Evolutionary conservation across 805 yeast species (phyloP).

Genomic region (Saccharomyces mikatae): DNA sequence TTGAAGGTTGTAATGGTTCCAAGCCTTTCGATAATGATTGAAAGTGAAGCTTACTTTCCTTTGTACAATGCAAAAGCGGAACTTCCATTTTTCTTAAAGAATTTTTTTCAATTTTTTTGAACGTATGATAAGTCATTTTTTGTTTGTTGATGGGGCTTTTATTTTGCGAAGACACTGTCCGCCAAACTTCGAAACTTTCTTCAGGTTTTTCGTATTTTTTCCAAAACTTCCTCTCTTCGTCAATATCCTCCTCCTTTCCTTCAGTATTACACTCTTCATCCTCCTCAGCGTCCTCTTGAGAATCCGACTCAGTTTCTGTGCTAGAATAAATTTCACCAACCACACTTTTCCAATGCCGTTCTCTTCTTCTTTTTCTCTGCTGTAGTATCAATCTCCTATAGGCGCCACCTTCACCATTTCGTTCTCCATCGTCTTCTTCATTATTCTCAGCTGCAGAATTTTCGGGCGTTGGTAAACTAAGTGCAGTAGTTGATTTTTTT

Average conservation of each 20-base stretch:
- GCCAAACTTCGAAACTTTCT: constrained; percentile 27
- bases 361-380: constrained; percentile 7
- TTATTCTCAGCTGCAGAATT: constrained; percentile 19
- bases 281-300: constrained; percentile 7
- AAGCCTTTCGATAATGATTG: constrained; percentile 16
- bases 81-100: constrained; percentile 11
- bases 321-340: constrained; percentile 13
- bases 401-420: background rate
- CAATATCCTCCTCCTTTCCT: constrained; percentile 1
- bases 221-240: constrained; percentile 21
- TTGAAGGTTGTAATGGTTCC: constrained; percentile 8
- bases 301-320: background rate
- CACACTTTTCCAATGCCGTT: constrained; percentile 16
- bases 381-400: constrained; percentile 1
- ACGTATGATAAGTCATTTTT: constrained; percentile 14
- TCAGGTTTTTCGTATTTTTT: constrained; percentile 27
- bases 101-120: constrained; percentile 12
- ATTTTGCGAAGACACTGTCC: constrained; percentile 3
- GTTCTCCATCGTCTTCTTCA: constrained; percentile 4
- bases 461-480: constrained; percentile 21
- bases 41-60: constrained; percentile 8
- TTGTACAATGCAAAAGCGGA: constrained; percentile 11
- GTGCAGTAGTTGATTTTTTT: constrained; percentile 1
- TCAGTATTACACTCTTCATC: constrained; percentile 2
- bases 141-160: constrained; percentile 17